Evolutionary conservation across 169 alveolate species (phyloP).

Genomic region (Eimeria zaria): DNA sequence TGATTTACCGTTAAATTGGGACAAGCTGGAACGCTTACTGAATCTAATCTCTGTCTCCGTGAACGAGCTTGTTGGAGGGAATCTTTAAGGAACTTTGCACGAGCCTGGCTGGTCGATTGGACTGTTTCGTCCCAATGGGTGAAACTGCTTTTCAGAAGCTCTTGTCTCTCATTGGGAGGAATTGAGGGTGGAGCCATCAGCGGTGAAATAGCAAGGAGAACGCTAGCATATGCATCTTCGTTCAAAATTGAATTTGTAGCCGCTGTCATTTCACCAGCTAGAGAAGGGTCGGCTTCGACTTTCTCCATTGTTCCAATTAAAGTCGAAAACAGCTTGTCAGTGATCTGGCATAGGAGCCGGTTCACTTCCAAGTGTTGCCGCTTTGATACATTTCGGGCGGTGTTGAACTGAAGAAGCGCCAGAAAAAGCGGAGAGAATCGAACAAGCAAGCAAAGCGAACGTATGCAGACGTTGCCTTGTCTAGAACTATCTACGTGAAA

Average conservation of each 20-base stretch:
- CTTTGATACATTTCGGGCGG: neutral
- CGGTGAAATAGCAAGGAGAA: neutral
- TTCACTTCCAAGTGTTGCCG: conserved; percentile 44
- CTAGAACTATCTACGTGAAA: neutral
- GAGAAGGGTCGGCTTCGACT: neutral
- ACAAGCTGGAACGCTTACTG: neutral
- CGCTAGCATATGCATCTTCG: neutral
- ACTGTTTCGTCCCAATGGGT: conserved; percentile 41
- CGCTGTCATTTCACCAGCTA: neutral
- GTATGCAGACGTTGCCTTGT: neutral
- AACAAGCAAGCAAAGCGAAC: neutral
- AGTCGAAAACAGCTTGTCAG: conserved; percentile 15
- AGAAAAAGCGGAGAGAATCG: neutral
- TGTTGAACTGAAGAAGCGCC: neutral
- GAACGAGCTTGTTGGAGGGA: neutral
- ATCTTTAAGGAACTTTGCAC: neutral
- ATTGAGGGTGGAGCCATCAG: conserved; percentile 54
- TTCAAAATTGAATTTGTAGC: neutral
- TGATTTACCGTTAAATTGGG: neutral
- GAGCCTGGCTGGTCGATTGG: neutral
- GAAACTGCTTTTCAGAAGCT: neutral
- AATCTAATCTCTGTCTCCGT: conserved; percentile 21
- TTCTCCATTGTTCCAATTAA: neutral
- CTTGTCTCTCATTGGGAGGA: neutral
- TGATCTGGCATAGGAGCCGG: conserved; percentile 29